Percentiles rank a stretch among this genome's conserved stretches.
phyloP scores from a whole-genome alignment of 1,284 basidiomycete species.

The Pyrrhoderma lamaoense region DNA sequence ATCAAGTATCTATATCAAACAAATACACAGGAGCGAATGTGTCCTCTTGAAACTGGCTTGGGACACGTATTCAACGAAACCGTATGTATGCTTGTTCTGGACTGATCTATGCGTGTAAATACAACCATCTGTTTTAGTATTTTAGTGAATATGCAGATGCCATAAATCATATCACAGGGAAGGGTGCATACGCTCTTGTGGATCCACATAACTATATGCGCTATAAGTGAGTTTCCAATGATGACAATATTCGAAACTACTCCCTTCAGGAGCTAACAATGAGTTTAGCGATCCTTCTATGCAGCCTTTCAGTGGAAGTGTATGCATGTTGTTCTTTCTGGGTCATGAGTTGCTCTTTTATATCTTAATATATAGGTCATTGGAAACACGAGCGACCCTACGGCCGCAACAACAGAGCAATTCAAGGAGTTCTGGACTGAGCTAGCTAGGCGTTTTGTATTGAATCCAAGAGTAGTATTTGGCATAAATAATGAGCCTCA shows the following conservation, averaged over 20 bases:
- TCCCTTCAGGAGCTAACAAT: background rate
- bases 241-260: background rate
- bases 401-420: slow-evolving; percentile 34
- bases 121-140: slow-evolving; percentile 26
- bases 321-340: slow-evolving; percentile 24
- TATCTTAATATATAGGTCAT: slow-evolving; percentile 30
- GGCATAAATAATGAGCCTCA: slow-evolving; percentile 36
- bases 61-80: slow-evolving; percentile 40
- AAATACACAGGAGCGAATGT: slow-evolving; percentile 32
- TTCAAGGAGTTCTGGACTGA: slow-evolving; percentile 23
- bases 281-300: slow-evolving; percentile 34
- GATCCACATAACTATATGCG: slow-evolving; percentile 46
- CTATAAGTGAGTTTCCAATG: slow-evolving; percentile 31
- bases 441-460: slow-evolving; percentile 21
- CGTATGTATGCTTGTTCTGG: slow-evolving; percentile 22
- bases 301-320: slow-evolving; percentile 38
- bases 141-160: slow-evolving; percentile 37
- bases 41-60: slow-evolving; percentile 35
- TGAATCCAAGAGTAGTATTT: slow-evolving; percentile 22
- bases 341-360: background rate
- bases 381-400: slow-evolving; percentile 36
- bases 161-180: slow-evolving; percentile 37
- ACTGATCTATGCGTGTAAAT: background rate
- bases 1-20: too few relatives aligned
- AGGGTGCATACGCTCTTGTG: slow-evolving; percentile 36